These are phyloP conservation scores for Hypoxylon sp. DNA, from an alignment of 2,329 filamentous ascomycete genomes.

Conservation along the genomic window DNA sequence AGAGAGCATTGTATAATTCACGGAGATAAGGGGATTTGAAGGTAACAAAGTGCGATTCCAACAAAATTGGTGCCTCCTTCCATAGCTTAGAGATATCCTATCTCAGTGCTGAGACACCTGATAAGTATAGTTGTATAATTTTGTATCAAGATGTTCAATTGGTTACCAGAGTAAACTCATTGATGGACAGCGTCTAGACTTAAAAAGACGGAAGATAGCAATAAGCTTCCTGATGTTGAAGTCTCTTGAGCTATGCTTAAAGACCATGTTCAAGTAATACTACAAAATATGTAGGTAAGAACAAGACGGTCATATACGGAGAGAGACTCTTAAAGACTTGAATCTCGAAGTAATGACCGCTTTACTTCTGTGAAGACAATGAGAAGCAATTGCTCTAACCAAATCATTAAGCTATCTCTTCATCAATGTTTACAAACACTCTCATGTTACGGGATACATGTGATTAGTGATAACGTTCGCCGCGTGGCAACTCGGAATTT, in stretches of 20 bases:
- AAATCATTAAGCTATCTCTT: neutral
- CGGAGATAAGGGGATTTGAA: neutral
- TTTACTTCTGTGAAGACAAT: too few relatives aligned
- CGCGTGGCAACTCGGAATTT: constrained; percentile 7
- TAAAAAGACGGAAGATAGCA: neutral
- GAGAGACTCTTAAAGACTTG: too few relatives aligned
- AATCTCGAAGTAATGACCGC: too few relatives aligned
- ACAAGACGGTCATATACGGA: too few relatives aligned
- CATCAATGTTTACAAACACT: neutral
- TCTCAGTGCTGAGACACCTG: neutral
- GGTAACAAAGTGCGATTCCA: too few relatives aligned
- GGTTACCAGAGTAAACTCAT: neutral
- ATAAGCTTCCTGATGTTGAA: neutral
- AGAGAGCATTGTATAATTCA: neutral
- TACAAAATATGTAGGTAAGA: too few relatives aligned
- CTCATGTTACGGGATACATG: neutral
- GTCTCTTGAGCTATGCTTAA: neutral
- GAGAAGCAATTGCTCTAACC: too few relatives aligned
- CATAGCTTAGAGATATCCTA: neutral
- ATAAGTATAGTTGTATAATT: neutral
- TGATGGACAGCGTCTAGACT: neutral
- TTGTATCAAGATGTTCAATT: neutral
- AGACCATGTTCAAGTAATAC: too few relatives aligned
- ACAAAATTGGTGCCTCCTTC: too few relatives aligned
- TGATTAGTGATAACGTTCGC: neutral